Conservation (phyloP, 345 rosid species). For the Jatropha curcas region DNA sequence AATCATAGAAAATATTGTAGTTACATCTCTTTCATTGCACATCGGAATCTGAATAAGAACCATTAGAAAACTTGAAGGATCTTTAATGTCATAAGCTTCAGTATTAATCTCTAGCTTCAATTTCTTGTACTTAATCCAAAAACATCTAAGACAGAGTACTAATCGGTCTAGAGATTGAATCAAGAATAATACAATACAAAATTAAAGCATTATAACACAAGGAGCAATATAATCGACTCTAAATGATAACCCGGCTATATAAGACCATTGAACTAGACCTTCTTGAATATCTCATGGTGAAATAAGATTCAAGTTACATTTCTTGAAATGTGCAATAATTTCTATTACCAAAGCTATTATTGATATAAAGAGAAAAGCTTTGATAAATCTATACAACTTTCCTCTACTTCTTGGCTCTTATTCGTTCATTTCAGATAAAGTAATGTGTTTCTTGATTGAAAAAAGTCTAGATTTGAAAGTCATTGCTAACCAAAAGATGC, state of each 20-base stretch:
- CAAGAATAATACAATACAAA: conserved; percentile 71
- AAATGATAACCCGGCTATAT: conserved; percentile 74
- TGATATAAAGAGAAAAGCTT: conserved; percentile 60
- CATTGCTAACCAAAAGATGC: conserved; percentile 55
- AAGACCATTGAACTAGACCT: conserved; percentile 69
- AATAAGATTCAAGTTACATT: conserved; percentile 63
- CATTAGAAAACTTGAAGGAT: conserved; percentile 64
- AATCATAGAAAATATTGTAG: too few species aligned
- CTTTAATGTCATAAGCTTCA: conserved; percentile 55
- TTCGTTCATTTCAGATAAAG: conserved; percentile 43
- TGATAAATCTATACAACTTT: conserved; percentile 68
- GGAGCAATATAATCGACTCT: conserved; percentile 78
- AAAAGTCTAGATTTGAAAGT: conserved; percentile 34
- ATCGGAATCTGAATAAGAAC: conserved; percentile 95
- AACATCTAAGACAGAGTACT: conserved; percentile 74
- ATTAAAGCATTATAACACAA: conserved; percentile 50
- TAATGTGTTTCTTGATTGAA: conserved; percentile 61
- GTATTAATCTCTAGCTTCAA: conserved; percentile 55
- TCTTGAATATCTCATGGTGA: conserved; percentile 72
- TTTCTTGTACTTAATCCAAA: conserved; percentile 77
- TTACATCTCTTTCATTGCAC: conserved; percentile 95
- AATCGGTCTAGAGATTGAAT: conserved; percentile 88
- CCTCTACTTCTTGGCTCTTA: conserved; percentile 69
- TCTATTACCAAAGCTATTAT: conserved; percentile 59
- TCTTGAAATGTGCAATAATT: conserved; percentile 64